Conservation (phyloP, 306 rosid species). For the Ochetophila trinervis region DNA sequence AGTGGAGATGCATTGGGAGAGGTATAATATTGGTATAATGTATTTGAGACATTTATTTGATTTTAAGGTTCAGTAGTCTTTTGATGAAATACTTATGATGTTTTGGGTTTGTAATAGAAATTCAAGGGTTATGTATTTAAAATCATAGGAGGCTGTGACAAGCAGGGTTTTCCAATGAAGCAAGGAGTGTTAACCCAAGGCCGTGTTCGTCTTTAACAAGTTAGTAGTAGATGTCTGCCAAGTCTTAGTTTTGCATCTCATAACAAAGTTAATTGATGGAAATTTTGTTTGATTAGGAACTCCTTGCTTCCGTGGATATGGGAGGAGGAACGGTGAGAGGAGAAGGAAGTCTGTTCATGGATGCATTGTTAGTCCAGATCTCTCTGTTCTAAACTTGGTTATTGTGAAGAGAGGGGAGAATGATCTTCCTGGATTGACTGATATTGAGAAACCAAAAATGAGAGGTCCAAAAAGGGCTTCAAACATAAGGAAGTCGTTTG, state of each 20-base stretch:
- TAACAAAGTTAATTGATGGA: background rate
- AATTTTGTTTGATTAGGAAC: conserved; percentile 30
- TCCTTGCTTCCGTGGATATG: conserved; percentile 44
- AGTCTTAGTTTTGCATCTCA: background rate
- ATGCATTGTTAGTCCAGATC: conserved; percentile 49
- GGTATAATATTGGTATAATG: conserved; percentile 12
- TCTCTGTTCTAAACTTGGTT: conserved; percentile 51
- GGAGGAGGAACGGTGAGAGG: conserved; percentile 47
- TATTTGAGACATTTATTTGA: background rate
- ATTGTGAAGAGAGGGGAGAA: conserved; percentile 46
- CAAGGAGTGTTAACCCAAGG: conserved; percentile 48
- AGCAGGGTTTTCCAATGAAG: conserved; percentile 56
- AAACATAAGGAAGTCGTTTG: conserved; percentile 46
- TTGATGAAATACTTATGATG: background rate
- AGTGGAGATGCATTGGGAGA: conserved; percentile 59
- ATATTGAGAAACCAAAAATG: conserved; percentile 50
- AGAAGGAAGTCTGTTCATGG: conserved; percentile 52
- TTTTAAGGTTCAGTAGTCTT: background rate
- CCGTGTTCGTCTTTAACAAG: conserved; percentile 44
- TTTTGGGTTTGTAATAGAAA: conserved; percentile 23
- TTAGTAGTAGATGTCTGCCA: background rate
- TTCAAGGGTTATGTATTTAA: conserved; percentile 45
- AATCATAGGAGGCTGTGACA: conserved; percentile 53
- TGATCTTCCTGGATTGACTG: conserved; percentile 50
- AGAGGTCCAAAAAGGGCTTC: conserved; percentile 58